These are phyloP conservation scores for Cynanchum wilfordii DNA, from an alignment of 257 asterid genomes.

Conservation along the genomic window DNA sequence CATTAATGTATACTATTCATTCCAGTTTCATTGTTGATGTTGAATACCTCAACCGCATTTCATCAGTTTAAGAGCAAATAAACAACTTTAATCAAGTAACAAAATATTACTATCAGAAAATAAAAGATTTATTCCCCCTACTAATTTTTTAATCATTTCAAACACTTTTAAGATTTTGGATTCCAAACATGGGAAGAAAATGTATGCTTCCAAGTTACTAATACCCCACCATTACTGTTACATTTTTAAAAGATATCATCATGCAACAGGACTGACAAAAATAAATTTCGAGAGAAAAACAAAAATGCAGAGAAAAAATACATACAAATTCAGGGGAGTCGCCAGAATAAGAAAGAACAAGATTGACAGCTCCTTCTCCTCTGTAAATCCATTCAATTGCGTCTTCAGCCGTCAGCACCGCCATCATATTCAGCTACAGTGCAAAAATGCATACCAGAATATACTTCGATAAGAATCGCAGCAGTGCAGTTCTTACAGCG, in stretches of 20 bases:
- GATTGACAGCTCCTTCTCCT: conserved; percentile 91
- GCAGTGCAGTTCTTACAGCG: not conserved
- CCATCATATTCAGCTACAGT: conserved; percentile 23
- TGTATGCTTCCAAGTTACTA: not conserved
- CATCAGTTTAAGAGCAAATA: not conserved
- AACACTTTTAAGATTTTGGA: not conserved
- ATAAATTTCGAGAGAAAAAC: not conserved
- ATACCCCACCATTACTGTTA: not conserved
- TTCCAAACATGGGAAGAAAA: not conserved
- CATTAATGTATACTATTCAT: not conserved
- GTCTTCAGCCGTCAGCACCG: conserved; percentile 53
- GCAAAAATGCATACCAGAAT: not conserved
- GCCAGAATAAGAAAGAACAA: conserved; percentile 81
- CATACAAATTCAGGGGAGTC: conserved; percentile 61
- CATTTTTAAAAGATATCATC: not conserved
- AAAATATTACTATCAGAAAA: not conserved
- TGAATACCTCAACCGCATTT: not conserved
- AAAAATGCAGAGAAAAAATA: not conserved
- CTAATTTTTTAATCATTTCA: not conserved
- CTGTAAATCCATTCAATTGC: conserved; percentile 82
- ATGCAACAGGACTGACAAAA: not conserved
- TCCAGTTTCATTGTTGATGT: not conserved
- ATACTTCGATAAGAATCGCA: not conserved
- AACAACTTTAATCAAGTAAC: not conserved
- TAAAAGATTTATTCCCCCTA: not conserved